A percentile compares a stretch with the other conserved stretches of the same genome.
Evolutionary conservation across 352 stramenopile genomes (phyloP).

Genomic region (Globisporangium cederbergense): DNA sequence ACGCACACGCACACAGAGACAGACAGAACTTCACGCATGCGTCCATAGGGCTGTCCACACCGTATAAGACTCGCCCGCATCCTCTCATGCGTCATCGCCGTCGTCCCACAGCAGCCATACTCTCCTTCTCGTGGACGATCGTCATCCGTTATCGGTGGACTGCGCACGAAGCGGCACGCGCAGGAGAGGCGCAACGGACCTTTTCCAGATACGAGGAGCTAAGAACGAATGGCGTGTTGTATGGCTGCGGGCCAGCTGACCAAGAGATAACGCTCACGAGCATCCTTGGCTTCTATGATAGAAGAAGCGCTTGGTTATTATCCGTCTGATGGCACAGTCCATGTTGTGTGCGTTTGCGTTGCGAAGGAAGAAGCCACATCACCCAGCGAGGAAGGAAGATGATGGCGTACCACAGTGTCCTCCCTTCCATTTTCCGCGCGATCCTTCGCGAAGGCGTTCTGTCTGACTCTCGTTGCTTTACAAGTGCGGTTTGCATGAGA

Average conservation of each 20-base stretch:
- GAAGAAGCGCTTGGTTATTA: too few relatives aligned
- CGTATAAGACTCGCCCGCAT: neutral
- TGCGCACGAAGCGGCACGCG: neutral
- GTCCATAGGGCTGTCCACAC: neutral
- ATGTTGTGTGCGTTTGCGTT: too few relatives aligned
- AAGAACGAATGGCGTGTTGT: too few relatives aligned
- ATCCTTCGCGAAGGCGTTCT: slow-evolving; percentile 3
- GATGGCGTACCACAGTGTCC: slow-evolving; percentile 8
- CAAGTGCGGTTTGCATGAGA: too few relatives aligned
- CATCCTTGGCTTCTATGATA: too few relatives aligned
- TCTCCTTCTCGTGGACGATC: neutral
- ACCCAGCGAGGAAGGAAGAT: neutral
- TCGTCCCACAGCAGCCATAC: neutral
- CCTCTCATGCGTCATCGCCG: neutral
- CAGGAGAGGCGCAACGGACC: too few relatives aligned
- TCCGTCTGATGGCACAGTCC: too few relatives aligned
- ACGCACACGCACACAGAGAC: neutral
- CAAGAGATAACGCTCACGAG: too few relatives aligned
- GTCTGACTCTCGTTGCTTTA: slow-evolving; percentile 9
- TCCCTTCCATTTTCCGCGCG: slow-evolving; percentile 10
- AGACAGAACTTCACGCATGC: neutral
- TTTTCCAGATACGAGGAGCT: too few relatives aligned
- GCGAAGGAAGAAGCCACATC: neutral
- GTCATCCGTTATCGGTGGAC: neutral
- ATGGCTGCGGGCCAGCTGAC: too few relatives aligned